Evolutionary conservation across 2,329 filamentous ascomycete genomes (phyloP).

Genomic region (Furcasterigmium furcatum): DNA sequence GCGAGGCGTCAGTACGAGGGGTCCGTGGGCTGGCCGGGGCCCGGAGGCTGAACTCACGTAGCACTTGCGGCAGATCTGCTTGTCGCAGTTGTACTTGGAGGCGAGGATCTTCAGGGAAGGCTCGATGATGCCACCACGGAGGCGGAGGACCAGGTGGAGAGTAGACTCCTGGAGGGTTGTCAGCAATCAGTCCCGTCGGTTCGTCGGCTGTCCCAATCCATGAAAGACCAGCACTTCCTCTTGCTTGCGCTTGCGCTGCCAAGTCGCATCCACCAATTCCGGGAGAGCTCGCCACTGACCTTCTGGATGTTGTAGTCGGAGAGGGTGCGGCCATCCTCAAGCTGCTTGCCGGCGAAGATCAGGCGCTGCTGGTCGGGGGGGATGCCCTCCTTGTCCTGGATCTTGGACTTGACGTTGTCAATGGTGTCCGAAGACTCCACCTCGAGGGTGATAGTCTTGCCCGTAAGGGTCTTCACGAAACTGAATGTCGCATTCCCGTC

Average conservation of each 20-base stretch:
- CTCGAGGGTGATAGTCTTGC: slow-evolving; percentile 99
- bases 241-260: no score
- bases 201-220: neutral
- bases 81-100: slow-evolving; percentile 99
- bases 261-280: no score
- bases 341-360: slow-evolving; percentile 99
- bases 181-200: slow-evolving; percentile 2
- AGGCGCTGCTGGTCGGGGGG: slow-evolving; percentile 97
- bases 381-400: slow-evolving; percentile 99
- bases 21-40: no score
- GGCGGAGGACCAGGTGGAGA: slow-evolving; percentile 96
- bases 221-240: no score
- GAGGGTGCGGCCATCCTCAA: slow-evolving; percentile 95
- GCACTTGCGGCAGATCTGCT: slow-evolving; percentile 99
- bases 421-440: slow-evolving; percentile 99
- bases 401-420: slow-evolving; percentile 99
- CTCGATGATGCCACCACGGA: slow-evolving; percentile 99
- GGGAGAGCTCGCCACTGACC: slow-evolving; percentile 52
- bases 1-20: neutral
- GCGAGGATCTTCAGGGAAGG: slow-evolving; percentile 97
- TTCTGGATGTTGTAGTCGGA: slow-evolving; percentile 99
- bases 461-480: slow-evolving; percentile 99
- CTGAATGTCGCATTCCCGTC: slow-evolving; percentile 42
- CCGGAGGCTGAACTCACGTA: slow-evolving; percentile 92
- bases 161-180: slow-evolving; percentile 76